Base-by-base conservation (phyloP, 2,329 filamentous ascomycete genomes). In the Stagonosporopsis tanaceti region DNA sequence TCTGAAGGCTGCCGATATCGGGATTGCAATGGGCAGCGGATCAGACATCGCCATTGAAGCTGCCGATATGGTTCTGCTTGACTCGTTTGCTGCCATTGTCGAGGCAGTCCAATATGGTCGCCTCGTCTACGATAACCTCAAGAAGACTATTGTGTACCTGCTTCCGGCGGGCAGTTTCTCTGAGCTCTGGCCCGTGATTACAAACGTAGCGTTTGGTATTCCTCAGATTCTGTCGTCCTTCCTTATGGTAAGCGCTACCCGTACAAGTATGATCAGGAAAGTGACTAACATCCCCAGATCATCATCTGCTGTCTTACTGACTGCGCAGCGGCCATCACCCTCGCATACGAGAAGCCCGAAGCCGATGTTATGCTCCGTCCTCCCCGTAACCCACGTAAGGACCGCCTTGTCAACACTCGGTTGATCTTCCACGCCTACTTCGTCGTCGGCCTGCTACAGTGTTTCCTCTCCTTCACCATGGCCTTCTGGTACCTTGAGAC, bases 91-190 rank as follows among this genome's bases (percentile, higher is more conserved):
- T 0, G 89, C 87, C 1, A 85, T 93, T 30, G 86, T 92, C 5
- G 85, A 89, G 68, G 90, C 90, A 0, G 85, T 93, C 2, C 81
- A 87, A 61, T 91, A 89, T 57, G 90, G 90, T 0, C 84, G 90
- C 14, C 85, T 91, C 6, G 88, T 92, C n/a, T 93, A 90, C 75
- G 88, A 92, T 73, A 93, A 93, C 66, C 77, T 93, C 47, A 90
- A 91, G 73, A 93, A 93, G 81, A 89, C 85, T 0, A 86, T 91
- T 59, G 85, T 86, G n/a, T 92, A 92, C 68, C 80, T 92, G 2
- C 80, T 92, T 0, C 89, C 89, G 0, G 90, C 90, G 0, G 89
- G 90, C 2, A 85, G 81, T n/a, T 92, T 91, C 72, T 86, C 85
- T 50, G 90, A 93, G 71, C 89, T 93, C 74, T 85, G 74, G 89